These are phyloP conservation scores for Noccaea caerulescens DNA, from an alignment of 345 rosid genomes.

Conservation along the genomic window DNA sequence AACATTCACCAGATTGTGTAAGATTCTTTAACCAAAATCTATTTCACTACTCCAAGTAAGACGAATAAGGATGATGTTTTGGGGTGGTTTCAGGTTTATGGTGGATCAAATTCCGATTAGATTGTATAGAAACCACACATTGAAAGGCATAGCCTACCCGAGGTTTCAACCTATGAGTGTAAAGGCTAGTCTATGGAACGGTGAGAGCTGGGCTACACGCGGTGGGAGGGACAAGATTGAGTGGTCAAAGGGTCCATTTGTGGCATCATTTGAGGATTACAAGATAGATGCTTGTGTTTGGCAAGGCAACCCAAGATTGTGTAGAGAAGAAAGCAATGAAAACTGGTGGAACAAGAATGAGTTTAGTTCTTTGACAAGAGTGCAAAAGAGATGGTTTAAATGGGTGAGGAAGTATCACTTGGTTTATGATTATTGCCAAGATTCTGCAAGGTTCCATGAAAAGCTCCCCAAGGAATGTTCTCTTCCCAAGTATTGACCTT, in stretches of 20 bases:
- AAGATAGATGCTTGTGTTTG: conserved; percentile 74
- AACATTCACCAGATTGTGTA: conserved; percentile 88
- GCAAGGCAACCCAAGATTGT: conserved; percentile 62
- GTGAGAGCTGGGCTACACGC: conserved; percentile 86
- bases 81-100: conserved; percentile 57
- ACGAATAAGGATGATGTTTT: not conserved
- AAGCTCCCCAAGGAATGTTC: conserved; percentile 78
- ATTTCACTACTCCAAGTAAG: not conserved
- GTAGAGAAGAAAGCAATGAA: conserved; percentile 53
- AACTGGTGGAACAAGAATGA: conserved; percentile 78
- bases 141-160: conserved; percentile 74
- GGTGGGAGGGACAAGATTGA: conserved; percentile 77
- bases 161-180: conserved; percentile 77
- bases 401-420: conserved; percentile 80
- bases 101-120: conserved; percentile 80
- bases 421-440: conserved; percentile 85
- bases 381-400: conserved; percentile 72
- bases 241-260: conserved; percentile 80
- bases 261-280: conserved; percentile 68
- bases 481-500: conserved; percentile 57
- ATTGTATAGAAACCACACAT: conserved; percentile 72
- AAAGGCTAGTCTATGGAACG: conserved; percentile 75
- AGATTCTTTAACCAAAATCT: conserved; percentile 25
- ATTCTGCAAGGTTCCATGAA: conserved; percentile 62
- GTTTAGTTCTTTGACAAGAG: conserved; percentile 53